A percentile compares a stretch with the other conserved stretches of the same genome.
Evolutionary conservation across 2,329 filamentous ascomycete genomes (phyloP).

Genomic region (Xylaria sp.): DNA sequence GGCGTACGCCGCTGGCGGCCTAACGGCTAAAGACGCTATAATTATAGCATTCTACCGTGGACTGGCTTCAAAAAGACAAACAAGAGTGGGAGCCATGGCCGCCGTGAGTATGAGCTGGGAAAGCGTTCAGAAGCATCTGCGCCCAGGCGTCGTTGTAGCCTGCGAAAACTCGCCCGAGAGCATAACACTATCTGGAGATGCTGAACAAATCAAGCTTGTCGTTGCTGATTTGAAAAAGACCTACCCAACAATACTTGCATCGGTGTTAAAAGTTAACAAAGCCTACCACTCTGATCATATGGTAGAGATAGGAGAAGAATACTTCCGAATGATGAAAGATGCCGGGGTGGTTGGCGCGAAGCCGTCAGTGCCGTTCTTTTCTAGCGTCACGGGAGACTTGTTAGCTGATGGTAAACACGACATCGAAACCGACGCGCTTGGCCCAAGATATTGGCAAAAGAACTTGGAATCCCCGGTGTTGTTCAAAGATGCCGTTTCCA

Average conservation of each 20-base stretch:
- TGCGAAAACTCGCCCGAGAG: neutral
- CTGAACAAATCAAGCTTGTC: neutral
- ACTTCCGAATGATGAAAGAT: neutral
- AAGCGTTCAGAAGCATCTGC: neutral
- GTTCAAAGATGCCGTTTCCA: conserved; percentile 32
- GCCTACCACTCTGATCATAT: neutral
- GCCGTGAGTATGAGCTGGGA: neutral
- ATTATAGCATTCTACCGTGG: neutral
- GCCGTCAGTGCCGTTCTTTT: conserved; percentile 29
- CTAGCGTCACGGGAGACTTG: conserved; percentile 30
- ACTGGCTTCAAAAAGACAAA: neutral
- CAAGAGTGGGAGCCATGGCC: neutral
- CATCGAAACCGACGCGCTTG: conserved; percentile 24
- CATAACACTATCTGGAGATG: neutral
- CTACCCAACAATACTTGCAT: no score
- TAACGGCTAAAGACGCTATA: neutral
- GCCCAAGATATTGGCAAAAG: conserved; percentile 36
- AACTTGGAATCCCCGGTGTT: conserved; percentile 33
- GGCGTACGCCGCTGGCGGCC: neutral
- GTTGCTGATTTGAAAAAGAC: neutral
- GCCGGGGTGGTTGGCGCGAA: neutral
- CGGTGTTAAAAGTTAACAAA: neutral
- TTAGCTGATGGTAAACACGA: conserved; percentile 24
- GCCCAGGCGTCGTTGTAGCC: neutral
- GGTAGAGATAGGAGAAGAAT: neutral